Evolutionary conservation across 2,329 filamentous ascomycete genomes (phyloP).

Genomic region (Diaporthe humulicola): DNA sequence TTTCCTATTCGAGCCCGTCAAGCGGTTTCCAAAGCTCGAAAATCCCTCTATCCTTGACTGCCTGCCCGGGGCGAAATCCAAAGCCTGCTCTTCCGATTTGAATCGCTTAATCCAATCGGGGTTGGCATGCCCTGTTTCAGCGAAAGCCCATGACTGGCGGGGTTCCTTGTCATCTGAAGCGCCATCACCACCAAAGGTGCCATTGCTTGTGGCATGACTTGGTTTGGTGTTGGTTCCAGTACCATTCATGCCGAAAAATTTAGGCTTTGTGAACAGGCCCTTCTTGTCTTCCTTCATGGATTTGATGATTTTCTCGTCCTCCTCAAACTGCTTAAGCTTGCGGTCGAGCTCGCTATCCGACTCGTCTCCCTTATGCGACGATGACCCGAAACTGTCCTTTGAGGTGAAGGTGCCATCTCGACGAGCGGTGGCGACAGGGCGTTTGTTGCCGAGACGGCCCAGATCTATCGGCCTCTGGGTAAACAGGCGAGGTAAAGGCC

Average conservation of each 20-base stretch:
- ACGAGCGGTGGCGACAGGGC: constrained; percentile 21
- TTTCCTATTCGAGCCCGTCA: constrained; percentile 22
- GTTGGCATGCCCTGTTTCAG: constrained; percentile 28
- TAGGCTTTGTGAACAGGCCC: constrained; percentile 53
- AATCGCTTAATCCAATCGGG: constrained; percentile 41
- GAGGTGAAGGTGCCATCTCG: constrained; percentile 39
- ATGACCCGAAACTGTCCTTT: constrained; percentile 38
- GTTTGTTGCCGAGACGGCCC: constrained; percentile 41
- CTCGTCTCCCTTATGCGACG: constrained; percentile 42
- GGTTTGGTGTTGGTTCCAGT: constrained; percentile 52
- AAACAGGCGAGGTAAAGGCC: constrained; percentile 37
- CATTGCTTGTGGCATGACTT: constrained; percentile 44
- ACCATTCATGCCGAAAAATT: constrained; percentile 50
- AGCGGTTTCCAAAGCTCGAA: constrained; percentile 25
- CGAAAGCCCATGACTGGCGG: constrained; percentile 39
- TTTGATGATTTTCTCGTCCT: constrained; percentile 44
- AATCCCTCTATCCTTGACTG: constrained; percentile 21
- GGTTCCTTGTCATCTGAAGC: constrained; percentile 48
- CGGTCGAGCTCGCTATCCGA: constrained; percentile 50
- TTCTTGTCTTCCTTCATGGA: constrained; percentile 45
- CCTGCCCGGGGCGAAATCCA: constrained; percentile 22
- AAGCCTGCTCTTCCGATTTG: constrained; percentile 24
- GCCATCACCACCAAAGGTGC: constrained; percentile 46
- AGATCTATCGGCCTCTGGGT: constrained; percentile 44
- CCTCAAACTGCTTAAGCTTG: constrained; percentile 47